Conservation (phyloP, 257 asterid genomes). For the Capsicum pubescens region DNA sequence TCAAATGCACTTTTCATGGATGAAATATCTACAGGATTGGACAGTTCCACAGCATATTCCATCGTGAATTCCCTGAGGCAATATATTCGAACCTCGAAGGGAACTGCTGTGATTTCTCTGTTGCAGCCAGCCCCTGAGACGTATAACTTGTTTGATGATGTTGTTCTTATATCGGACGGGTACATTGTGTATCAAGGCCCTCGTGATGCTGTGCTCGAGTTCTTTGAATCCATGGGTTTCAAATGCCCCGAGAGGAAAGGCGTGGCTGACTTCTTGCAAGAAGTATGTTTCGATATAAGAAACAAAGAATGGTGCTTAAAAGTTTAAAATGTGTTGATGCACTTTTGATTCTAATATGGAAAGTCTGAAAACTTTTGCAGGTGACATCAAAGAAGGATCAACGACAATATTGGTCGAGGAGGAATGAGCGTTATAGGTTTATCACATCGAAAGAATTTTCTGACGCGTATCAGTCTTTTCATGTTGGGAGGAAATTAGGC, state of each 20-base stretch:
- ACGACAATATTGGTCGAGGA: constrained; percentile 51
- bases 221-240: constrained; percentile 49
- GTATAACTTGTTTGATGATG: too few relatives aligned
- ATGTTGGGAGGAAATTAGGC: constrained; percentile 40
- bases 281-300: constrained; percentile 30
- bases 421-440: constrained; percentile 47
- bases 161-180: constrained; percentile 48
- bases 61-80: constrained; percentile 47
- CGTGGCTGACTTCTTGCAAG: constrained; percentile 52
- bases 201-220: constrained; percentile 42
- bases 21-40: constrained; percentile 52
- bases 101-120: constrained; percentile 48
- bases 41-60: constrained; percentile 49
- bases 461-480: constrained; percentile 49
- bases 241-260: constrained; percentile 50
- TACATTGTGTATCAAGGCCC: constrained; percentile 46
- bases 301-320: not conserved
- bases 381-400: constrained; percentile 61
- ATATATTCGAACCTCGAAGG: constrained; percentile 42
- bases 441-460: constrained; percentile 47
- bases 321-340: not conserved
- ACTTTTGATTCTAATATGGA: constrained; percentile 10
- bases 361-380: too few relatives aligned
- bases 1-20: constrained; percentile 48
- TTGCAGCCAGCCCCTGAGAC: constrained; percentile 53